These are phyloP conservation scores for Ramaria sp. DNA, from an alignment of 768 basidiomycete species.

Conservation along the genomic window DNA sequence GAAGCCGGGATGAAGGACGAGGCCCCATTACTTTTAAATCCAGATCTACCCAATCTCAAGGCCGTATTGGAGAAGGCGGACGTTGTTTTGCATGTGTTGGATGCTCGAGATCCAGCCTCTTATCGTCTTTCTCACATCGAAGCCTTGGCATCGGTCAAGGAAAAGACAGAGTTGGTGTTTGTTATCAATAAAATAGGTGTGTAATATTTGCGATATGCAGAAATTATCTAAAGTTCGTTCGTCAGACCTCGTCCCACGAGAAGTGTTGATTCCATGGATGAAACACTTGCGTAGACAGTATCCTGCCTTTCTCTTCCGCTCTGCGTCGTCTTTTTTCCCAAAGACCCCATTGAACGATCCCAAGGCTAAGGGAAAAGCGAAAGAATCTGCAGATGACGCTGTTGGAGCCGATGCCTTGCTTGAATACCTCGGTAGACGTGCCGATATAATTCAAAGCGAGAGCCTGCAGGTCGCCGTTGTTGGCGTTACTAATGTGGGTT, in stretches of 20 bases:
- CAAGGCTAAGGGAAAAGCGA: constrained; percentile 29
- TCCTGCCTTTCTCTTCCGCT: constrained; percentile 63
- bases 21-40: constrained; percentile 51
- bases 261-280: constrained; percentile 63
- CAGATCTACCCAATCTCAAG: constrained; percentile 47
- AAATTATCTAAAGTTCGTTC: background rate
- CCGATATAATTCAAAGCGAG: constrained; percentile 35
- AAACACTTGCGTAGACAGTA: constrained; percentile 44
- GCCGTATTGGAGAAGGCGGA: constrained; percentile 69
- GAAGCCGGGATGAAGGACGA: constrained; percentile 40
- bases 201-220: constrained; percentile 18
- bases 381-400: constrained; percentile 45
- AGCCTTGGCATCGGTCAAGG: constrained; percentile 30
- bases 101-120: constrained; percentile 72
- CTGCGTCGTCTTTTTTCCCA: constrained; percentile 58
- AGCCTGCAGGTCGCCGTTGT: constrained; percentile 66
- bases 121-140: constrained; percentile 60
- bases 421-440: constrained; percentile 34
- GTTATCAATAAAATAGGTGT: constrained; percentile 82
- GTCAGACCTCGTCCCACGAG: constrained; percentile 70
- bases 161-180: constrained; percentile 43
- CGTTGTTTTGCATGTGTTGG: constrained; percentile 70
- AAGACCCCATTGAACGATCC: constrained; percentile 16
- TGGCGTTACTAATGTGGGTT: constrained; percentile 71
- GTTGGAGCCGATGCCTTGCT: constrained; percentile 47